Evolutionary conservation across 2,329 filamentous ascomycete genomes (phyloP), one percentile per base, ranked within the genome.

Genomic region (Bretziella fagacearum): DNA sequence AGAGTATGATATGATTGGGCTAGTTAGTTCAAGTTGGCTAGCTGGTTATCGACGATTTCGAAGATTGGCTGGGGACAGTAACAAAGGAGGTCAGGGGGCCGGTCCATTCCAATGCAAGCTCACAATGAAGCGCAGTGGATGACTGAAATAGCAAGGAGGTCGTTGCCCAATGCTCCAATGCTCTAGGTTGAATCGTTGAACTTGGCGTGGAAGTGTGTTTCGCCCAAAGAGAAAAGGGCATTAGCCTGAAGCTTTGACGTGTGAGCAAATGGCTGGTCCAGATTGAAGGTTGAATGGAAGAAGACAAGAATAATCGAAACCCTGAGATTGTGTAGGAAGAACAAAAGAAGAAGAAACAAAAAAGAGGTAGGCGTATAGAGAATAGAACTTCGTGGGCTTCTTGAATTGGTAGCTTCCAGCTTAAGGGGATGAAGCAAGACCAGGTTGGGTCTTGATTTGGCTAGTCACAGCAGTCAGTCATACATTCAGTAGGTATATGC

Each of bases 171-270:
- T 18, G 32, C 33, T 46, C 18, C 15, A 11, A 18, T 29, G 40
- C 17, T 33, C 30, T 33, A 17, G 30, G n/a, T 33, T 33, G n/a
- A 32, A 32, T 11, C n/a, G 18, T 17, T 33, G 30, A 33, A 13
- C 13, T 17, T 13, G 30, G 6, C 6, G 30, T 33, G 7, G 26
- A 20, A 8, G 15, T 18, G 7, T 30, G 40, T 20, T 43, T 43
- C 26, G 13, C 17, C 15, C n/a, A 43, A 17, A 27, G 6, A 42
- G n/a, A 11, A 42, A 42, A 33, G n/a, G 30, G 30, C 29, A 7
- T 37, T 30, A 35, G 29, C 23, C 25, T 36, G 11, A 37, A 45
- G 43, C 43, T 45, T 45, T 20, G 43, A 45, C 29, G 23, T 27
- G 23, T 17, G 42, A 46, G n/a, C 23, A 45, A 45, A 10, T 17